phyloP scores from a whole-genome alignment of 148 eudicot species.

The Gaultheria prostrata region DNA sequence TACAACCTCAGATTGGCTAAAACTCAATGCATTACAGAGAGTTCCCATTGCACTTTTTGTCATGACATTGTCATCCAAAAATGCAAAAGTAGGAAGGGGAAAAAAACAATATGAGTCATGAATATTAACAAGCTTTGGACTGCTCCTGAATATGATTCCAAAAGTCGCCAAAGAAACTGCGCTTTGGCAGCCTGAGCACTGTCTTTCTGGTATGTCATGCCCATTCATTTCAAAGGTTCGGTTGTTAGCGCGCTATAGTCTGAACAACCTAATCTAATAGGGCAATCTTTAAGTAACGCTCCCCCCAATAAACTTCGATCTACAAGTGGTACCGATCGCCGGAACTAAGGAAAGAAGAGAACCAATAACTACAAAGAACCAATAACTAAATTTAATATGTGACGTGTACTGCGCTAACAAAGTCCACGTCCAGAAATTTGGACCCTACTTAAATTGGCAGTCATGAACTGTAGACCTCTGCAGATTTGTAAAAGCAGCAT shows the following conservation, averaged over 20 bases:
- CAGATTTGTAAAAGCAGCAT: constrained; percentile 6
- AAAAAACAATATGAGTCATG: background rate
- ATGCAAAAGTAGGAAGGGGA: background rate
- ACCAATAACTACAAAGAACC: background rate
- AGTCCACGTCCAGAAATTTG: background rate
- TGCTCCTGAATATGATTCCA: background rate
- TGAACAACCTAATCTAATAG: no score
- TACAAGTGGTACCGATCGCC: no score
- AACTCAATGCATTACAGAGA: background rate
- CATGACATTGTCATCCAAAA: background rate
- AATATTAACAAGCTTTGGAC: background rate
- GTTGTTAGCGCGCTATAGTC: no score
- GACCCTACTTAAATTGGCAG: background rate
- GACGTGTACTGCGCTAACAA: background rate
- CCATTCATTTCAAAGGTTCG: no score
- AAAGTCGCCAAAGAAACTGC: background rate
- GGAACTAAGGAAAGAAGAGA: no score
- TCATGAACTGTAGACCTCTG: constrained; percentile 4
- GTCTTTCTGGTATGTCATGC: no score
- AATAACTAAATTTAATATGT: constrained; percentile 2
- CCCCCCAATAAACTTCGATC: no score
- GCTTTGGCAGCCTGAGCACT: no score
- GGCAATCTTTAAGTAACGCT: no score
- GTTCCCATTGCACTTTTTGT: background rate
- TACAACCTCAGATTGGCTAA: background rate